phyloP scores from a whole-genome alignment of 2,329 filamentous ascomycete species.

The Pleurostoma richardsiae region DNA sequence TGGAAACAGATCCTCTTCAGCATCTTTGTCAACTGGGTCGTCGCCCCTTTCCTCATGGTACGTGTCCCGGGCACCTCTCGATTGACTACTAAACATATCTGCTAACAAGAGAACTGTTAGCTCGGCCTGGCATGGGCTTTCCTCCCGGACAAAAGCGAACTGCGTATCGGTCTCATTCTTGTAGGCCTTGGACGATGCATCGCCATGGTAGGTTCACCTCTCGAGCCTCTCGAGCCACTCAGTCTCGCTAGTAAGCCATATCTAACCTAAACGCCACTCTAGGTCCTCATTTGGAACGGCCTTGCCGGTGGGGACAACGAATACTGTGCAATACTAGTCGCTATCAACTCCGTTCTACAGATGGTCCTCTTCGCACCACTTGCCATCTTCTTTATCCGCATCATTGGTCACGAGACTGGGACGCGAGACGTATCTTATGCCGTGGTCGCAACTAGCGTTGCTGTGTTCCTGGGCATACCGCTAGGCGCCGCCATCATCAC shows the following conservation, averaged over 20 bases:
- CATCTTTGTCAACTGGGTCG: conserved; percentile 73
- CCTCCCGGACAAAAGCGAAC: conserved; percentile 50
- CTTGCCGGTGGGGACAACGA: conserved; percentile 69
- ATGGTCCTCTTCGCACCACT: conserved; percentile 70
- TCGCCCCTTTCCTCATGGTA: conserved; percentile 80
- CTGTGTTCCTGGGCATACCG: conserved; percentile 80
- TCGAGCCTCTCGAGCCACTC: not conserved
- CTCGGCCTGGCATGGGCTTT: conserved; percentile 64
- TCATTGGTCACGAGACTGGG: conserved; percentile 50
- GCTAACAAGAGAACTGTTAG: conserved; percentile 26
- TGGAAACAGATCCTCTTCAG: conserved; percentile 81
- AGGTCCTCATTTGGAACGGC: conserved; percentile 63
- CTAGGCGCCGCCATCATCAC: conserved; percentile 76
- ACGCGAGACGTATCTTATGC: conserved; percentile 46
- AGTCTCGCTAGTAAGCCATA: not conserved
- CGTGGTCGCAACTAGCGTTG: conserved; percentile 73
- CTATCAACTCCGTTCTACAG: conserved; percentile 69
- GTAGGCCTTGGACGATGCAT: conserved; percentile 84
- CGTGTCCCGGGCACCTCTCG: conserved; percentile 6
- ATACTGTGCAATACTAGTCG: conserved; percentile 79
- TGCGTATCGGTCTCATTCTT: conserved; percentile 68
- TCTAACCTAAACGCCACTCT: not conserved
- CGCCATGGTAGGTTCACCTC: conserved; percentile 64
- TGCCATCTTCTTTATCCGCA: conserved; percentile 62
- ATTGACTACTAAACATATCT: not conserved